A percentile compares a stretch with the other conserved stretches of the same genome.
These are phyloP conservation scores for Bjerkandera adusta DNA, from an alignment of 1,284 basidiomycete species.

Conservation along the genomic window DNA sequence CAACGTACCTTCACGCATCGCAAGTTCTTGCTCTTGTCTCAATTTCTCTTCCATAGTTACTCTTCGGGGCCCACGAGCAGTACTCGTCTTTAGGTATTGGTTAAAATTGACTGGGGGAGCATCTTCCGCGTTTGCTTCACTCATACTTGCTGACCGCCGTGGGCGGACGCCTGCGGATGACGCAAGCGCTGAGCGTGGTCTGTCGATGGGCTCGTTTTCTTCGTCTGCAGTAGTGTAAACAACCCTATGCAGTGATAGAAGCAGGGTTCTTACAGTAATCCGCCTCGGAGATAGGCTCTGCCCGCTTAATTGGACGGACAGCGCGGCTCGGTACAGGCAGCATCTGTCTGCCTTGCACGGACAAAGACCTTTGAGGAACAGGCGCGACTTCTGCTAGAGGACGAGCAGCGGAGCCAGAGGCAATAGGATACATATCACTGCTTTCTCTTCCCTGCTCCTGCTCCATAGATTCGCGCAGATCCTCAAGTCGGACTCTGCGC, in stretches of 20 bases:
- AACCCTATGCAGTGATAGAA: not conserved
- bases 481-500: slow-evolving; percentile 42
- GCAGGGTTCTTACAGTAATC: slow-evolving; percentile 13
- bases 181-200: slow-evolving; percentile 19
- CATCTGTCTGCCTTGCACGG: slow-evolving; percentile 31
- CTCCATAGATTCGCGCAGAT: slow-evolving; percentile 33
- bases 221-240: not conserved
- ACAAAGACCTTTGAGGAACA: slow-evolving; percentile 21
- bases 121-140: slow-evolving; percentile 40
- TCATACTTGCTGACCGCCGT: slow-evolving; percentile 67
- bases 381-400: slow-evolving; percentile 24
- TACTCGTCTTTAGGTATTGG: slow-evolving; percentile 38
- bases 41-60: slow-evolving; percentile 53
- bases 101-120: slow-evolving; percentile 9
- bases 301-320: slow-evolving; percentile 33
- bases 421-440: slow-evolving; percentile 10
- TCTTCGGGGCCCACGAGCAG: slow-evolving; percentile 40
- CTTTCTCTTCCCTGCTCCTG: slow-evolving; percentile 34
- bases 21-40: slow-evolving; percentile 41
- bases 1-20: slow-evolving; percentile 40
- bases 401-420: slow-evolving; percentile 16
- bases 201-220: not conserved
- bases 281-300: slow-evolving; percentile 20
- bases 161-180: slow-evolving; percentile 41
- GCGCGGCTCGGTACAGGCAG: slow-evolving; percentile 35